Conservation (phyloP, 139 green algal species). For the Picochlorum sp. region DNA sequence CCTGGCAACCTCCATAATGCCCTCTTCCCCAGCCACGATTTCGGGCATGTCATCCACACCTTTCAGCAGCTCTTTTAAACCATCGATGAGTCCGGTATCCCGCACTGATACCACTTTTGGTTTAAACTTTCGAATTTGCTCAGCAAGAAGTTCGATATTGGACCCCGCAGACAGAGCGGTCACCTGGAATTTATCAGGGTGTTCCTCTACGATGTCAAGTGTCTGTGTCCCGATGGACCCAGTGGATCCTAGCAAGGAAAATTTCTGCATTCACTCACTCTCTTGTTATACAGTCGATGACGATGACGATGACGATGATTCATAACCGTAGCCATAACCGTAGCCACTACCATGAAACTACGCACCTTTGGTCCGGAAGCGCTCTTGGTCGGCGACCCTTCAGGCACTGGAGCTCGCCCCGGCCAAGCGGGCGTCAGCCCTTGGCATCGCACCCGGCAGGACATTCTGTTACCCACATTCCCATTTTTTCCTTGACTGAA, state of each 20-base stretch:
- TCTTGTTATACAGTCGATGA: background rate
- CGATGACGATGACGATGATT: too few relatives aligned
- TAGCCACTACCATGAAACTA: background rate
- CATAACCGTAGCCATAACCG: background rate
- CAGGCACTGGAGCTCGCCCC: slow-evolving; percentile 27
- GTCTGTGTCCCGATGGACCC: slow-evolving; percentile 98
- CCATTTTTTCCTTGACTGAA: too few relatives aligned
- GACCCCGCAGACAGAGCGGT: slow-evolving; percentile 84
- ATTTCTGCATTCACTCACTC: slow-evolving; percentile 52
- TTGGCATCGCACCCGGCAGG: background rate
- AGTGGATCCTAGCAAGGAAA: slow-evolving; percentile 87
- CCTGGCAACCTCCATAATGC: slow-evolving; percentile 62
- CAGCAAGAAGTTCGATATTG: slow-evolving; percentile 87
- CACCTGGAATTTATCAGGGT: slow-evolving; percentile 86
- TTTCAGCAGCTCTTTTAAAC: slow-evolving; percentile 45
- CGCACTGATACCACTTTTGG: slow-evolving; percentile 79
- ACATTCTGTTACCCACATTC: too few relatives aligned
- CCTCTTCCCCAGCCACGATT: slow-evolving; percentile 82
- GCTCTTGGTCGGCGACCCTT: slow-evolving; percentile 8
- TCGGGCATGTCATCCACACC: slow-evolving; percentile 58
- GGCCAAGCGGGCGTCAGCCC: slow-evolving; percentile 44
- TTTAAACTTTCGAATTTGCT: slow-evolving; percentile 72
- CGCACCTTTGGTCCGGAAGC: slow-evolving; percentile 31
- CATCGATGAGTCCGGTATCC: slow-evolving; percentile 31
- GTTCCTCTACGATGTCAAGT: slow-evolving; percentile 92